Percentiles rank a stretch among this genome's conserved stretches.
phyloP scores from a whole-genome alignment of 192 early-diverging fungal genomes.

The Linnemannia exigua region DNA sequence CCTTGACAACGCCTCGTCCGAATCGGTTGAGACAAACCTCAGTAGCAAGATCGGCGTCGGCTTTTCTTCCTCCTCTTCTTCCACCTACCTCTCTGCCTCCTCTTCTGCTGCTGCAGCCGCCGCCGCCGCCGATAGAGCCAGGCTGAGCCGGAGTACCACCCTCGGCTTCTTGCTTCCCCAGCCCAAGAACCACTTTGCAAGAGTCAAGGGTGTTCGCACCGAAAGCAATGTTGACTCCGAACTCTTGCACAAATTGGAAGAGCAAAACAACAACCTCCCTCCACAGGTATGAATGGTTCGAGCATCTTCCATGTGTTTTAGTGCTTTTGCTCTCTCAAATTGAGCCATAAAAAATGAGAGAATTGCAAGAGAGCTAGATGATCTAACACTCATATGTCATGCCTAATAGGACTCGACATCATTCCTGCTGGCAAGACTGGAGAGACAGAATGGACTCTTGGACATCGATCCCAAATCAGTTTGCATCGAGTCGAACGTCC shows the following conservation, averaged over 20 bases:
- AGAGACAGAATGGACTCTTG: constrained; percentile 71
- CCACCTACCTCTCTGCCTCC: constrained; percentile 23
- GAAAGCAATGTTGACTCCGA: constrained; percentile 41
- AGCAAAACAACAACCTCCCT: constrained; percentile 68
- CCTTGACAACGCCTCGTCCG: constrained; percentile 52
- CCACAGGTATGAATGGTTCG: constrained; percentile 58
- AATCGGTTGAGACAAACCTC: constrained; percentile 33
- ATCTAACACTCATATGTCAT: background rate
- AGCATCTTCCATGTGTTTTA: constrained; percentile 6
- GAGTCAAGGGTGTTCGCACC: constrained; percentile 23
- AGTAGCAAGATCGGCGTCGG: constrained; percentile 11
- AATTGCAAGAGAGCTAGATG: background rate
- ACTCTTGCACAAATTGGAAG: constrained; percentile 64
- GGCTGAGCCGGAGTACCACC: constrained; percentile 41
- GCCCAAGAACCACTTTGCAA: constrained; percentile 45
- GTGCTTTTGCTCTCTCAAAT: background rate
- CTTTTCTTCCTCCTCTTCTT: constrained; percentile 30
- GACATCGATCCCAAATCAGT: constrained; percentile 72
- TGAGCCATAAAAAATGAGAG: background rate
- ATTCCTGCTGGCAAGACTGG: constrained; percentile 69
- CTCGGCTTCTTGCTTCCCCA: constrained; percentile 50
- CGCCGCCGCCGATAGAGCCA: constrained; percentile 38
- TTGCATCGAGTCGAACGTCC: constrained; percentile 71
- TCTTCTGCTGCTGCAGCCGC: constrained; percentile 15
- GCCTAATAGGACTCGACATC: constrained; percentile 63